Base-by-base conservation (phyloP, 2,329 filamentous ascomycete genomes). In the Incumbomyces lentus region DNA sequence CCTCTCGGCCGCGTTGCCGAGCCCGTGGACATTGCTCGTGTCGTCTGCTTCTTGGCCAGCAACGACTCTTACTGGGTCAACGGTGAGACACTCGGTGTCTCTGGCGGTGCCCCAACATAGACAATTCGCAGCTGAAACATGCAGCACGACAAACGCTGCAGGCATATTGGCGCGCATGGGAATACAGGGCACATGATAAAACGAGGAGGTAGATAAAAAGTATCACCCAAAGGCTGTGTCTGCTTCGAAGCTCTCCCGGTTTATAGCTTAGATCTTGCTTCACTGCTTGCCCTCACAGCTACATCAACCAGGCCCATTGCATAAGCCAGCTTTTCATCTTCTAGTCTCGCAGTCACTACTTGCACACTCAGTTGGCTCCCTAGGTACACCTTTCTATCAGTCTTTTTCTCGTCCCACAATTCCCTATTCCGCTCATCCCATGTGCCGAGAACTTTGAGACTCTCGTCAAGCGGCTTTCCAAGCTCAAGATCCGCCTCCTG, bases 21-120 rank as follows among this genome's bases (percentile, higher is more conserved):
- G 40, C 76, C 78, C 3, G 67, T 71, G 41, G 77, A 81, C 54
- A 73, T 81, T 55, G 77, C 75, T 41, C 71, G 74, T 50, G 75
- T 73, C 30, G 74, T 79, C 44, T 71, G 70, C 49, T 70, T 74
- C 56, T 62, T 80, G 35, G 70, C 75, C 53, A 74, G 72, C 54
- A 68, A 72, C 6, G 78, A 79, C 57, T 74, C 74, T 47, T 76
- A 79, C 63, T 81, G 78, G 78, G 76, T 81, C 59, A 81, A 81
- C 59, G 78, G 44, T 40, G 44, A 46, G 44, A 46, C 44, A 10
- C 22, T 46, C 26, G 44, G 44, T 30, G 40, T 46, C 19, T 40
- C 36, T 13, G 44, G 44, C 19, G 44, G 44, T 40, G 44, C 44
- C 6, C 44, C 44, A 33, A 46, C 44, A 13, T 46, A 46, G 26